phyloP scores from a whole-genome alignment of 805 yeast species.

The Torulaspora gathmanii region DNA sequence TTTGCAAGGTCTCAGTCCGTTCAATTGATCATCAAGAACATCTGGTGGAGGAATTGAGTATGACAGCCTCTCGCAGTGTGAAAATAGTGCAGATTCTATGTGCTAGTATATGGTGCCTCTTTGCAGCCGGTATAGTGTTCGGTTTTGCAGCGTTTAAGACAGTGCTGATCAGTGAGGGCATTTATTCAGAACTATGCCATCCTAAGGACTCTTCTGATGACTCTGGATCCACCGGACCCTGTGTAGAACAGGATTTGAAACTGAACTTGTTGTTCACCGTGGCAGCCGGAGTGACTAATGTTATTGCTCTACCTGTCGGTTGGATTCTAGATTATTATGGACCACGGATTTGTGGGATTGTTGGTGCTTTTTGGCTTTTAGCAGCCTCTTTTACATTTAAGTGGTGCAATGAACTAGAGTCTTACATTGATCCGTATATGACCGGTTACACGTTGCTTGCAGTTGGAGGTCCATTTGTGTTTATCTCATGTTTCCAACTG shows the following conservation, averaged over 20 bases:
- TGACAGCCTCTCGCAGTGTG: background rate
- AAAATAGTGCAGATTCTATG: constrained; percentile 52
- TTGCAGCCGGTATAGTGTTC: constrained; percentile 90
- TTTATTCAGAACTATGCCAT: constrained; percentile 61
- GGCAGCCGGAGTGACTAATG: constrained; percentile 83
- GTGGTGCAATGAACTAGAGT: constrained; percentile 7
- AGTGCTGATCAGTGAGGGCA: constrained; percentile 68
- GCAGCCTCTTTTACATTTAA: constrained; percentile 45
- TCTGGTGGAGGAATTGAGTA: background rate
- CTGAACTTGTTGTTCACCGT: constrained; percentile 78
- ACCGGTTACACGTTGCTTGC: constrained; percentile 74
- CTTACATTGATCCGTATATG: constrained; percentile 57
- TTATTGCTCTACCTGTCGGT: constrained; percentile 79
- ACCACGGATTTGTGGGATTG: constrained; percentile 69
- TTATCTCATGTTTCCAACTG: constrained; percentile 83
- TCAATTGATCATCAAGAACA: background rate
- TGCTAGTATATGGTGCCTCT: constrained; percentile 80
- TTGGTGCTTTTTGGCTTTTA: constrained; percentile 60
- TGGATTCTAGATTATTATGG: constrained; percentile 72
- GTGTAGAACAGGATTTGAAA: constrained; percentile 76
- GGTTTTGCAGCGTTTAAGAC: constrained; percentile 96
- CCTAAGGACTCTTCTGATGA: constrained; percentile 13
- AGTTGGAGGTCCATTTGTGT: constrained; percentile 90
- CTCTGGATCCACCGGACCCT: constrained; percentile 32
- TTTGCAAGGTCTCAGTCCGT: background rate